phyloP scores from a whole-genome alignment of 495 filamentous ascomycete genomes.

The Parachaetomium inaequale region DNA sequence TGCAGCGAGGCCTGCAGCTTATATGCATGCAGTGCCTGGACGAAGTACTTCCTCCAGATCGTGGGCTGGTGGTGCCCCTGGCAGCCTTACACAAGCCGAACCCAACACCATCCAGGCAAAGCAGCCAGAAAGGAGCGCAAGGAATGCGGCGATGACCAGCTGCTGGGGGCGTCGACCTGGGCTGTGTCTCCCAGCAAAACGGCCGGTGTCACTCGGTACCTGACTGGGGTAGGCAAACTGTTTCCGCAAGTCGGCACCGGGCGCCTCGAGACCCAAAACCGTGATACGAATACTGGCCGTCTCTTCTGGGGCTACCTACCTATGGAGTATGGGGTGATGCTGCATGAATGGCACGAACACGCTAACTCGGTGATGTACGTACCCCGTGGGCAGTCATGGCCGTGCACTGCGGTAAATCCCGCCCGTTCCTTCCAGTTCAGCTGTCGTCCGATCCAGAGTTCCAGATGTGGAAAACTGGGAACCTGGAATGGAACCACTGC shows the following conservation, averaged over 20 bases:
- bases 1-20: background rate
- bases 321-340: background rate
- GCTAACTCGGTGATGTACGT: background rate
- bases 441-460: background rate
- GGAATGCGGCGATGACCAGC: too few species aligned
- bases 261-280: background rate
- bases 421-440: background rate
- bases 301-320: background rate
- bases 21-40: too few species aligned
- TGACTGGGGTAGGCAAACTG: background rate
- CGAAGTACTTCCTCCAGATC: too few species aligned
- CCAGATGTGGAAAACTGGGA: background rate
- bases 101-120: too few species aligned
- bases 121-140: too few species aligned
- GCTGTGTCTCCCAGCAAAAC: slow-evolving; percentile 3
- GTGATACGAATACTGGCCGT: background rate
- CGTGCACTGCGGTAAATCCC: background rate
- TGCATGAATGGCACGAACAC: slow-evolving; percentile 2
- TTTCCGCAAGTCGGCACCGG: background rate
- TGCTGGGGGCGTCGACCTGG: background rate
- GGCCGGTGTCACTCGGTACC: background rate
- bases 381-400: background rate
- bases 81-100: background rate
- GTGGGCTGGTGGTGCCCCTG: background rate
- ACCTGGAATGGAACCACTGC: too few species aligned